These are phyloP conservation scores for Salix arbutifolia DNA, from an alignment of 345 rosid species.

Conservation along the genomic window DNA sequence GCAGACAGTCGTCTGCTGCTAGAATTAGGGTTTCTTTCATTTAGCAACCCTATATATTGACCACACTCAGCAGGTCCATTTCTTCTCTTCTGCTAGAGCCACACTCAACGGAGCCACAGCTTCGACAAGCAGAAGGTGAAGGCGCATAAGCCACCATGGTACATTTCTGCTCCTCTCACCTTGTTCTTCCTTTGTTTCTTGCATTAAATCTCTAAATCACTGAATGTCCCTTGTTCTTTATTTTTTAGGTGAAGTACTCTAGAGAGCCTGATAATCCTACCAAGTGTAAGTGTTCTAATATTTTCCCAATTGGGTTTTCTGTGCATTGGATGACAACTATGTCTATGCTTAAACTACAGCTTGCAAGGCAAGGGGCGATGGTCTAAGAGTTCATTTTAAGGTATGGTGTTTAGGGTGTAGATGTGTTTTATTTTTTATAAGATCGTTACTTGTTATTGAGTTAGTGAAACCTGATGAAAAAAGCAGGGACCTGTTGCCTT, in stretches of 20 bases:
- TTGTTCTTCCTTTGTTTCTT: not conserved
- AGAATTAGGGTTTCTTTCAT: conserved; percentile 4
- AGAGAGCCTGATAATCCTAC: conserved; percentile 87
- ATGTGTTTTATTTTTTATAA: not conserved
- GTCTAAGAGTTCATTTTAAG: conserved; percentile 96
- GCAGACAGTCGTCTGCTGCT: too few relatives aligned
- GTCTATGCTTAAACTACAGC: conserved; percentile 39
- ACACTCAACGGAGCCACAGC: not conserved
- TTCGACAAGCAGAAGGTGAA: not conserved
- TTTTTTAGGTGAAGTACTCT: conserved; percentile 84
- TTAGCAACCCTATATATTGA: not conserved
- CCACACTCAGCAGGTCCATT: not conserved
- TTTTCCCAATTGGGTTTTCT: not conserved
- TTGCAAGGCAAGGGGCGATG: conserved; percentile 94
- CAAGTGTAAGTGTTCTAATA: conserved; percentile 52
- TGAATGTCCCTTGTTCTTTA: not conserved
- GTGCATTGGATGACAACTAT: not conserved
- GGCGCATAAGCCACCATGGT: conserved; percentile 35
- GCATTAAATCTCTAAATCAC: not conserved
- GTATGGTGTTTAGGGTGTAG: conserved; percentile 22
- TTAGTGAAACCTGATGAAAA: conserved; percentile 45
- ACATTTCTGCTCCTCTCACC: not conserved
- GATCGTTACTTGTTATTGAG: not conserved
- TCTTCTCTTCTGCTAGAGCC: not conserved
- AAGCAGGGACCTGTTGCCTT: conserved; percentile 52